A percentile compares a stretch with the other conserved stretches of the same genome.
These are phyloP conservation scores for Paulownia fortunei DNA, from an alignment of 257 asterid species.

Conservation along the genomic window DNA sequence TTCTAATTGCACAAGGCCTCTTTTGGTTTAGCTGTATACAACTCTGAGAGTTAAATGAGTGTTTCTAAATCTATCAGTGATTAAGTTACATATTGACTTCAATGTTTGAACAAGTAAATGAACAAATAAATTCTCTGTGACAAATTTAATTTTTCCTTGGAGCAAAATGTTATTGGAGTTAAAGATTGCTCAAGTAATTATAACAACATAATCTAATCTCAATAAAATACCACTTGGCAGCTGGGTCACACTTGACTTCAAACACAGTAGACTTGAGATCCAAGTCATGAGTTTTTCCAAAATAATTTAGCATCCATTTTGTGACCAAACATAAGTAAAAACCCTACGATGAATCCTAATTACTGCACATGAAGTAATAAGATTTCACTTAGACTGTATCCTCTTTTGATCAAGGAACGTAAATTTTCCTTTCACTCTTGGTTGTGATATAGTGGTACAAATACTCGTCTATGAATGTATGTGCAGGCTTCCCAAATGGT, in stretches of 20 bases:
- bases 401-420: background rate
- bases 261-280: background rate
- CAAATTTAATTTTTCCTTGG: conserved; percentile 7
- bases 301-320: background rate
- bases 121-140: background rate
- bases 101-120: background rate
- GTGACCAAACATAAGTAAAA: background rate
- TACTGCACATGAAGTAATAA: background rate
- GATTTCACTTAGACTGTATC: background rate
- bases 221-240: background rate
- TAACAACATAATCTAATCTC: background rate
- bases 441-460: background rate
- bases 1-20: background rate
- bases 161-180: background rate
- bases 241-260: background rate
- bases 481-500: background rate
- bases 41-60: background rate
- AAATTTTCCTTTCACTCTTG: background rate
- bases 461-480: background rate
- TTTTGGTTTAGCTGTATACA: background rate
- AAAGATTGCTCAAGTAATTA: background rate
- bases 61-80: background rate
- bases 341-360: background rate
- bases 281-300: background rate
- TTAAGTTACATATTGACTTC: background rate